A percentile compares a stretch with the other conserved stretches of the same genome.
Evolutionary conservation across 352 stramenopile species (phyloP).

Genomic region (Phytophthora pseudosyringae): DNA sequence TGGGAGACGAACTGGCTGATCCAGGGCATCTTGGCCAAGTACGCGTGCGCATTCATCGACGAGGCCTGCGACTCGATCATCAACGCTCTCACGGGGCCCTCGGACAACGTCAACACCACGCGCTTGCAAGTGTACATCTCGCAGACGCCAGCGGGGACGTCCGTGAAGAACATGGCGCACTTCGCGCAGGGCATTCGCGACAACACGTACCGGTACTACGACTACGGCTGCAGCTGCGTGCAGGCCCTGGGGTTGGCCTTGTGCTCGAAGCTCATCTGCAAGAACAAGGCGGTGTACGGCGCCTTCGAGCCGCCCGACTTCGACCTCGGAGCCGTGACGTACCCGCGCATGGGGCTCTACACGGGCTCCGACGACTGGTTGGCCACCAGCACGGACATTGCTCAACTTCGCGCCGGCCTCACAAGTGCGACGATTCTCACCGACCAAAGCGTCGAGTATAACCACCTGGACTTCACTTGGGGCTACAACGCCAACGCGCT

Average conservation of each 20-base stretch:
- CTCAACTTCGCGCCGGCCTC: slow-evolving; percentile 51
- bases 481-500: slow-evolving; percentile 58
- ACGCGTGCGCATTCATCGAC: slow-evolving; percentile 56
- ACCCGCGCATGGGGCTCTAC: slow-evolving; percentile 62
- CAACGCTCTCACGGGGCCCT: slow-evolving; percentile 57
- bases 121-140: slow-evolving; percentile 70
- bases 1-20: slow-evolving; percentile 54
- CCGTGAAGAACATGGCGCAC: slow-evolving; percentile 70
- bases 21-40: slow-evolving; percentile 60
- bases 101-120: slow-evolving; percentile 61
- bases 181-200: slow-evolving; percentile 69
- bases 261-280: slow-evolving; percentile 54
- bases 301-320: slow-evolving; percentile 52
- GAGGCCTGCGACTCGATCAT: slow-evolving; percentile 57
- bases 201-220: slow-evolving; percentile 63
- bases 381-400: slow-evolving; percentile 49
- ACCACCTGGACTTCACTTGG: slow-evolving; percentile 80
- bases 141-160: slow-evolving; percentile 66
- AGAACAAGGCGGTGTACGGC: slow-evolving; percentile 65
- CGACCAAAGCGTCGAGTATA: slow-evolving; percentile 57
- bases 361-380: slow-evolving; percentile 60
- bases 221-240: slow-evolving; percentile 64
- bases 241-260: slow-evolving; percentile 40
- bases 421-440: slow-evolving; percentile 56
- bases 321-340: slow-evolving; percentile 51